phyloP scores from a whole-genome alignment of 1,284 basidiomycete species.

The Austropuccinia psidii region DNA sequence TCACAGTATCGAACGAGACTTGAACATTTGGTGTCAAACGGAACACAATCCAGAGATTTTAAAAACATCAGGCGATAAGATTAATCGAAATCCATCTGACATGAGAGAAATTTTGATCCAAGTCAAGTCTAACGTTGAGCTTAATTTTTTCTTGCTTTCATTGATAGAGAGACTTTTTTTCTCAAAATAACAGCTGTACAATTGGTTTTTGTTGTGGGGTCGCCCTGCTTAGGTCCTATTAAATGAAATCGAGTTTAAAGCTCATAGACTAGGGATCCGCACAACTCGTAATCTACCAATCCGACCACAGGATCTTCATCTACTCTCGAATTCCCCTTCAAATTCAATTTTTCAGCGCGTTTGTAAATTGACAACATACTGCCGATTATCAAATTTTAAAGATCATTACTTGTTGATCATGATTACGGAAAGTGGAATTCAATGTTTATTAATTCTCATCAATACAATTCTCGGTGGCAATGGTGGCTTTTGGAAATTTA shows the following conservation, averaged over 20 bases:
- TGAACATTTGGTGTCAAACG: background rate
- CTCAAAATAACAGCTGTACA: background rate
- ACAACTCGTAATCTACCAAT: slow-evolving; percentile 24
- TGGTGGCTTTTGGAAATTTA: background rate
- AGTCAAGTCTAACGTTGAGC: slow-evolving; percentile 28
- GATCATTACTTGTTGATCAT: slow-evolving; percentile 23
- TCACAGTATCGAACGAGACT: background rate
- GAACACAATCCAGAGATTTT: background rate
- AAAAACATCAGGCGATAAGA: background rate
- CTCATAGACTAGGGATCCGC: background rate
- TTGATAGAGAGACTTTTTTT: background rate
- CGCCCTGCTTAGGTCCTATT: slow-evolving; percentile 32
- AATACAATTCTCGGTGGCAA: background rate
- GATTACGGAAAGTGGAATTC: slow-evolving; percentile 9
- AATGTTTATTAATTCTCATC: slow-evolving; percentile 20
- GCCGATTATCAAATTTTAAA: slow-evolving; percentile 12
- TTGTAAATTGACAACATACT: slow-evolving; percentile 8
- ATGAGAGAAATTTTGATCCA: slow-evolving; percentile 15
- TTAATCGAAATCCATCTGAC: slow-evolving; percentile 18
- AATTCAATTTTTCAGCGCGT: slow-evolving; percentile 13
- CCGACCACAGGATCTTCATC: background rate
- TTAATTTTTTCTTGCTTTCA: background rate
- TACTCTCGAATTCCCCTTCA: background rate
- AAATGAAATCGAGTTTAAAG: slow-evolving; percentile 27
- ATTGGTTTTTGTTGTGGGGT: background rate